phyloP scores from a whole-genome alignment of 495 filamentous ascomycete genomes.

The Penicillium subrubescens region DNA sequence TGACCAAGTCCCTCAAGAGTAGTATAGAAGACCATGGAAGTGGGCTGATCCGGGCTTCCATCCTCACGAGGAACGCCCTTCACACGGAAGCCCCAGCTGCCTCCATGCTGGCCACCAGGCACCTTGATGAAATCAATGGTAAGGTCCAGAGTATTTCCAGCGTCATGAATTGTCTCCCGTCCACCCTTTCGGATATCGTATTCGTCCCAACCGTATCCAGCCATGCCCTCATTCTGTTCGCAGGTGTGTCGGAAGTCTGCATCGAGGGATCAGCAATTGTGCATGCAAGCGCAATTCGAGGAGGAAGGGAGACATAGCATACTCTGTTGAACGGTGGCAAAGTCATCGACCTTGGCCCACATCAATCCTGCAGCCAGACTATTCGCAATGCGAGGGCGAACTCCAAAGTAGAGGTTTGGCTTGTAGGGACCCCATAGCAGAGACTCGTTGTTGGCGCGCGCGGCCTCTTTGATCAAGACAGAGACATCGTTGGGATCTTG shows the following conservation, averaged over 20 bases:
- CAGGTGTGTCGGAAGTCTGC: constrained; percentile 90
- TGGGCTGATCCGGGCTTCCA: constrained; percentile 64
- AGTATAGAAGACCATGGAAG: constrained; percentile 78
- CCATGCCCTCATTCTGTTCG: constrained; percentile 93
- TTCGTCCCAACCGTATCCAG: constrained; percentile 95
- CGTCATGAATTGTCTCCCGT: constrained; percentile 85
- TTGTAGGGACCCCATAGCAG: constrained; percentile 96
- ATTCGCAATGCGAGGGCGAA: constrained; percentile 83
- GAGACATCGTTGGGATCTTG: constrained; percentile 41
- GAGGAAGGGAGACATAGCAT: constrained; percentile 36
- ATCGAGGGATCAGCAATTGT: constrained; percentile 8
- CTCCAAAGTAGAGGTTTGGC: constrained; percentile 94
- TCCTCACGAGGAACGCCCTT: constrained; percentile 79
- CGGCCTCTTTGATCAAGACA: constrained; percentile 44
- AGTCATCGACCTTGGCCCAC: constrained; percentile 89
- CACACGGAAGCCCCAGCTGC: constrained; percentile 87
- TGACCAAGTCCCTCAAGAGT: constrained; percentile 75
- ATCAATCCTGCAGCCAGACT: constrained; percentile 82
- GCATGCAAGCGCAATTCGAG: not conserved
- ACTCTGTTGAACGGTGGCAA: constrained; percentile 76
- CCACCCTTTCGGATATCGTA: constrained; percentile 90
- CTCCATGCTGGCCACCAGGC: constrained; percentile 83
- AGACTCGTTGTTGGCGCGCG: constrained; percentile 71
- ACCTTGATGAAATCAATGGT: constrained; percentile 93
- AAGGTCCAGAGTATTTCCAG: constrained; percentile 82